Base-by-base conservation (phyloP, 768 basidiomycete species). In the Vararia minispora region DNA sequence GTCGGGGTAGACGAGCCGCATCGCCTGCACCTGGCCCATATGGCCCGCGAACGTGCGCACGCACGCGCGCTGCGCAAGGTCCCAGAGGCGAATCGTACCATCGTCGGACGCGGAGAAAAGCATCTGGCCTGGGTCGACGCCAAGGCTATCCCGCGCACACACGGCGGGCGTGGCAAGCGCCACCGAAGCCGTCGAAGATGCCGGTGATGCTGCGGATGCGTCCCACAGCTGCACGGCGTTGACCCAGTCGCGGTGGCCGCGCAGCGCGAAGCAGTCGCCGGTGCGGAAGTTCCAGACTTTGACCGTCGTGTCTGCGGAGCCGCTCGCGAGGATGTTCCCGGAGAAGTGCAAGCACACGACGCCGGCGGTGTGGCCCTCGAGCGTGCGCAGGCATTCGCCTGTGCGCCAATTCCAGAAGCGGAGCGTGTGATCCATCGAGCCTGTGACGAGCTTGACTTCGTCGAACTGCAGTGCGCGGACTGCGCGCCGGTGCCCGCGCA, bases 61-160 rank as follows among this genome's bases (percentile, higher is more conserved):
- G 55, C 91, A 97, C 3, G 77, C 72, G 33, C 87, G 72, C 16
- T 64, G 63, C 20, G 72, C 76, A 29, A 99, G 71, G 58, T 98
- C 94, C 95, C 94, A 99, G 5, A 99, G 72, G 42, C 79, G 80
- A 58, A 98, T 88, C 3, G 82, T 79, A 20, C 84, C 85, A 56
- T 98, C 95, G 55, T 98, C 95, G 6, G 89, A 91, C 3, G 89
- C 89, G 6, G 91, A 95, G 64, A 99, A 95, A 20, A 99, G 69
- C 84, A 97, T 90, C 63, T 95, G 92, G 36, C 90, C 88, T 12
- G 76, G 69, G 40, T 80, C 72, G 42, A 87, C 80, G 35, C 72
- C 65, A n/a, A n/a, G n/a, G n/a, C n/a, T n/a, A n/a, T n/a, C n/a
- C n/a, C n/a, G n/a, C n/a, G n/a, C n/a, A n/a, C n/a, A n/a, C n/a